phyloP scores from a whole-genome alignment of 2,329 filamentous ascomycete species.

The Aspergillus phoenicis region DNA sequence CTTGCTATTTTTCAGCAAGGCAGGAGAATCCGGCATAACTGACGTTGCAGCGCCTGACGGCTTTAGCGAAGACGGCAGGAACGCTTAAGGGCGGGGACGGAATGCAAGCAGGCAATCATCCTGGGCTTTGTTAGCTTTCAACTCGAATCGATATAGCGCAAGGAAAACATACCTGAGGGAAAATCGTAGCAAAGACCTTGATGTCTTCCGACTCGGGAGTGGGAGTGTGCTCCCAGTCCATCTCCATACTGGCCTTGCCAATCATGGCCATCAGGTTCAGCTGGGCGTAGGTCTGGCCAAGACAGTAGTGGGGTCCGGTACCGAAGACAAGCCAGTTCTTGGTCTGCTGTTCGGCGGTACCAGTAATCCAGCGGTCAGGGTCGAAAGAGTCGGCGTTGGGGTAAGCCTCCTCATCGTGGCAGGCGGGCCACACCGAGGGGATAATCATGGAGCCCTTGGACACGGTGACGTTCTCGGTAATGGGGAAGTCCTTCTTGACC shows the following conservation, averaged over 20 bases:
- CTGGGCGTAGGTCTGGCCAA: conserved; percentile 89
- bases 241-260: conserved; percentile 81
- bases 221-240: conserved; percentile 88
- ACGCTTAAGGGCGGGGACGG: conserved; percentile 46
- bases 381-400: conserved; percentile 85
- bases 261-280: conserved; percentile 86
- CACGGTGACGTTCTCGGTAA: conserved; percentile 84
- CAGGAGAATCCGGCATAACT: background rate
- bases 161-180: conserved; percentile 71
- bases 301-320: conserved; percentile 92
- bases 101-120: conserved; percentile 84
- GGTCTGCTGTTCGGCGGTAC: conserved; percentile 83
- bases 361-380: conserved; percentile 87
- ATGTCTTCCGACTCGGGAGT: conserved; percentile 89
- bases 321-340: conserved; percentile 99
- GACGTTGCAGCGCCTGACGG: conserved; percentile 1
- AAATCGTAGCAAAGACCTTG: conserved; percentile 97
- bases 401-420: conserved; percentile 92
- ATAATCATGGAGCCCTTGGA: conserved; percentile 95
- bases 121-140: conserved; percentile 49
- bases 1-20: background rate
- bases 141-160: conserved; percentile 16
- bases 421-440: conserved; percentile 84
- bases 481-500: conserved; percentile 92
- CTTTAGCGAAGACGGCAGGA: conserved; percentile 4